These are phyloP conservation scores for Onygenales sp. DNA, from an alignment of 2,329 filamentous ascomycete genomes.

Conservation along the genomic window DNA sequence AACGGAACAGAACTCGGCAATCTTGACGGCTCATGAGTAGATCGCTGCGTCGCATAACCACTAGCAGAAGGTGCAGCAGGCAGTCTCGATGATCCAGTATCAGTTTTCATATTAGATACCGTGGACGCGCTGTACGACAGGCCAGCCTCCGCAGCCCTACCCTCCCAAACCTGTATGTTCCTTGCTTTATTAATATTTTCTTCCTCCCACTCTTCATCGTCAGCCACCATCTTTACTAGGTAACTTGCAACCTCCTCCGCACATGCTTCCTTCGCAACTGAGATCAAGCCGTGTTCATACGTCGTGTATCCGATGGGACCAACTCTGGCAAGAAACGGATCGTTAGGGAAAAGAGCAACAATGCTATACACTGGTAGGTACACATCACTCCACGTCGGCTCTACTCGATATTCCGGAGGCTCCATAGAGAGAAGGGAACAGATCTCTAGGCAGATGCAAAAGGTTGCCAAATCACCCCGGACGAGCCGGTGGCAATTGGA, in stretches of 20 bases:
- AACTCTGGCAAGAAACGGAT: constrained; percentile 21
- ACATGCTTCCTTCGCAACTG: constrained; percentile 14
- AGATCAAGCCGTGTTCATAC: constrained; percentile 4
- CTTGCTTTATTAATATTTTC: constrained; percentile 1
- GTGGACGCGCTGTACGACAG: too few species aligned
- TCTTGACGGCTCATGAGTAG: too few species aligned
- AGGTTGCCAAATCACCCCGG: neutral
- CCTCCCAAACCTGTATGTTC: constrained; percentile 1
- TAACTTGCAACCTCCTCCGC: constrained; percentile 19
- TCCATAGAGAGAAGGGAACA: constrained; percentile 17
- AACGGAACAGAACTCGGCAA: too few species aligned
- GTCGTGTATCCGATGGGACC: constrained; percentile 18
- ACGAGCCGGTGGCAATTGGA: neutral
- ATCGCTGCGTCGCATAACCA: too few species aligned
- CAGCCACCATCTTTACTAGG: constrained; percentile 19
- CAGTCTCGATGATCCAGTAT: too few species aligned
- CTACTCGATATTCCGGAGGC: constrained; percentile 13
- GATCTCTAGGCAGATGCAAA: constrained; percentile 10
- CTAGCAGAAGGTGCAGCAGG: too few species aligned
- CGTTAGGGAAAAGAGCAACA: constrained; percentile 15
- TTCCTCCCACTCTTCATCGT: constrained; percentile 16
- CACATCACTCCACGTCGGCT: constrained; percentile 6
- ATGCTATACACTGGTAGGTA: constrained; percentile 11
- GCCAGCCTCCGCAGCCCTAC: neutral
- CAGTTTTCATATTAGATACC: too few species aligned